Evolutionary conservation across 2,329 filamentous ascomycete species (phyloP).

Genomic region (Trichoderma hamatum): DNA sequence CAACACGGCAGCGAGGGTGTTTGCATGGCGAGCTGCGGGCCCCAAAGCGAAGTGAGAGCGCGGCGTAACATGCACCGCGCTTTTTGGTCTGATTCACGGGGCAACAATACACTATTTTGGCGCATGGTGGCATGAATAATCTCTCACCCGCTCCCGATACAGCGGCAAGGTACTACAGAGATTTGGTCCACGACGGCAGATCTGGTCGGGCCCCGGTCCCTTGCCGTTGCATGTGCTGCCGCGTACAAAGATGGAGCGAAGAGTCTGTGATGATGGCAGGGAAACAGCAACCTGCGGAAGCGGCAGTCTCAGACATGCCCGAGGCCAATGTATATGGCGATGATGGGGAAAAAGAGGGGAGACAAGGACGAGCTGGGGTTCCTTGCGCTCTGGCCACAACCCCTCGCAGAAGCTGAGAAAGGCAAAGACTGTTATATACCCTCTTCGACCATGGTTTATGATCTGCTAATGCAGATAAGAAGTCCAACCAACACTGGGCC

Average conservation of each 20-base stretch:
- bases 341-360: neutral
- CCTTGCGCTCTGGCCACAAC: neutral
- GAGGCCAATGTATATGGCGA: neutral
- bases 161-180: constrained; percentile 26
- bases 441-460: neutral
- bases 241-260: constrained; percentile 26
- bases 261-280: constrained; percentile 10
- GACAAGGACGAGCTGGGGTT: neutral
- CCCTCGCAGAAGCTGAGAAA: neutral
- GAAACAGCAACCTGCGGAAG: constrained; percentile 5
- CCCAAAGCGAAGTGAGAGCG: constrained; percentile 19
- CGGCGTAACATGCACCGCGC: constrained; percentile 20
- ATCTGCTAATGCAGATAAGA: neutral
- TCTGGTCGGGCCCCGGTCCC: constrained; percentile 24
- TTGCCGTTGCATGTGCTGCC: constrained; percentile 21
- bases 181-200: constrained; percentile 27
- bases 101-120: neutral
- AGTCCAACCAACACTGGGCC: neutral
- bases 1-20: constrained; percentile 27
- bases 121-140: constrained; percentile 11
- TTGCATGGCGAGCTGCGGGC: constrained; percentile 24
- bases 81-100: constrained; percentile 13
- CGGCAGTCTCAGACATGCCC: constrained; percentile 22
- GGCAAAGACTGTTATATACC: neutral
- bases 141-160: constrained; percentile 27